Evolutionary conservation across 108 stramenopile species (phyloP).

Genomic region (Conticribra weissflogii): DNA sequence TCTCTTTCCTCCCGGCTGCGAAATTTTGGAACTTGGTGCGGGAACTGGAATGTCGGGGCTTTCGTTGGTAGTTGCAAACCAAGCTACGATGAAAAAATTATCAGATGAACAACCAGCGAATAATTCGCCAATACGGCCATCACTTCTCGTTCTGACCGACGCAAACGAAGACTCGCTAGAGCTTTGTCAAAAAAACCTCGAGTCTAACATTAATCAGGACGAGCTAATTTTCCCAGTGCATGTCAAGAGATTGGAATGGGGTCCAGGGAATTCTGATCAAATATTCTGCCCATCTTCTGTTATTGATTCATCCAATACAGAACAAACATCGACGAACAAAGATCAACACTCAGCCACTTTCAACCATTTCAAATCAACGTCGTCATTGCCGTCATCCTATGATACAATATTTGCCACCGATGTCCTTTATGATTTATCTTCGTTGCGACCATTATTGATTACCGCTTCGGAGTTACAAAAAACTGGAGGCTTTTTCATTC

Average conservation of each 20-base stretch:
- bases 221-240: background rate
- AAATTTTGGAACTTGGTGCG: constrained; percentile 62
- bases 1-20: constrained; percentile 6
- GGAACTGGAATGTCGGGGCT: constrained; percentile 72
- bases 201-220: constrained; percentile 5
- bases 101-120: too few relatives aligned
- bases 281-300: background rate
- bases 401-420: constrained; percentile 74
- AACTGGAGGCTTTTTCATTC: constrained; percentile 45
- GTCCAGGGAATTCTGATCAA: constrained; percentile 5
- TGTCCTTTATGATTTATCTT: constrained; percentile 66
- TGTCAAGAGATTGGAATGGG: constrained; percentile 52
- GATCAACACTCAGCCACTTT: background rate
- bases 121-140: background rate
- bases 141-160: constrained; percentile 51
- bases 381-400: constrained; percentile 7
- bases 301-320: background rate
- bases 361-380: background rate
- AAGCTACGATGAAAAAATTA: constrained; percentile 2
- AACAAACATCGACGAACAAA: constrained; percentile 1
- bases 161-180: constrained; percentile 45
- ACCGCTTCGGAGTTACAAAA: constrained; percentile 37
- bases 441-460: constrained; percentile 42
- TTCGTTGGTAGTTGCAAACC: constrained; percentile 24
- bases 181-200: constrained; percentile 61